Conservation (phyloP, 495 filamentous ascomycete genomes). For the Evernia prunastri region DNA sequence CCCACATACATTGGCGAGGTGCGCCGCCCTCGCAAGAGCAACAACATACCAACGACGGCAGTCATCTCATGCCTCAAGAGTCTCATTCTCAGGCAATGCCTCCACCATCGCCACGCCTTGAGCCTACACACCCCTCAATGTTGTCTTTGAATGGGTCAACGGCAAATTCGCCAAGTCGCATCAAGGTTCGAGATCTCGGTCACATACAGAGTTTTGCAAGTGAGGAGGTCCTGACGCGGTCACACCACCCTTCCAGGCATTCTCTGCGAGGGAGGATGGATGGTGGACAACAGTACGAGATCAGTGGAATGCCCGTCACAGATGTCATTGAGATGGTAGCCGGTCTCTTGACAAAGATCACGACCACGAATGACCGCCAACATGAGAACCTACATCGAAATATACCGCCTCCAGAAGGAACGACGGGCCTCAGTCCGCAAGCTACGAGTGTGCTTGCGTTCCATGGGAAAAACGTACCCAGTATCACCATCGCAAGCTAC, state of each 20-base stretch:
- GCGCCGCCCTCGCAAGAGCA: slow-evolving; percentile 2
- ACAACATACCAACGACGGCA: slow-evolving; percentile 3
- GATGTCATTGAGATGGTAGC: slow-evolving; percentile 99
- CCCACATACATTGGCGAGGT: slow-evolving; percentile 23
- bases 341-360: slow-evolving; percentile 96
- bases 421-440: slow-evolving; percentile 62
- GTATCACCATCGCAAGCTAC: slow-evolving; percentile 95
- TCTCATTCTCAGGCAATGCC: slow-evolving; percentile 28
- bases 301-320: slow-evolving; percentile 93
- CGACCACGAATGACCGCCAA: slow-evolving; percentile 90
- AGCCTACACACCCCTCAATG: slow-evolving; percentile 47
- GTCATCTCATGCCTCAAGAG: slow-evolving; percentile 13
- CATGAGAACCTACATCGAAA: slow-evolving; percentile 74
- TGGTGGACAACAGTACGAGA: slow-evolving; percentile 65
- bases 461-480: slow-evolving; percentile 96
- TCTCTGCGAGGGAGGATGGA: slow-evolving; percentile 40
- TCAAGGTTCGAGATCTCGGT: slow-evolving; percentile 75
- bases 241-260: slow-evolving; percentile 34
- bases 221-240: slow-evolving; percentile 57
- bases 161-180: slow-evolving; percentile 62
- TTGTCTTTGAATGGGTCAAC: slow-evolving; percentile 47
- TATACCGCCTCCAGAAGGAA: slow-evolving; percentile 59
- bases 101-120: slow-evolving; percentile 48
- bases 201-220: slow-evolving; percentile 86
- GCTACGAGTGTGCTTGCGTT: slow-evolving; percentile 95